Evolutionary conservation across 2,329 filamentous ascomycete species (phyloP).

Genomic region (Diplocarpon mali): DNA sequence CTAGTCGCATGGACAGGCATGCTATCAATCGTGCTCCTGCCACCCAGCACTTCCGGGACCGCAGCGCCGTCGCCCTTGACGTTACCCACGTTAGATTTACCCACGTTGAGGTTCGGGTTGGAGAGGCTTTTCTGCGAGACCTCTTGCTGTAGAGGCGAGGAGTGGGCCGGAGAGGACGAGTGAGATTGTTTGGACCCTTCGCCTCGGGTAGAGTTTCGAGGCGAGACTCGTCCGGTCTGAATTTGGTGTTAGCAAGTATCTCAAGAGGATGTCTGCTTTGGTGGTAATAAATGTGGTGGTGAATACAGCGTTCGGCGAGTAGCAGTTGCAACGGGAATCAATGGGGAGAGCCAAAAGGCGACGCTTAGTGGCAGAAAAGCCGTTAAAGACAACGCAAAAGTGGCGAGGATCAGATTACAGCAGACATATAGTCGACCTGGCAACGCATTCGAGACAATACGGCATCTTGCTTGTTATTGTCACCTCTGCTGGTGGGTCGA

Average conservation of each 20-base stretch:
- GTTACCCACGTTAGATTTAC: conserved; percentile 2
- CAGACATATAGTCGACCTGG: not conserved
- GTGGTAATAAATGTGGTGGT: not conserved
- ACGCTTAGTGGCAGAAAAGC: too few species aligned
- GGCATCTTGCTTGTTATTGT: conserved; percentile 16
- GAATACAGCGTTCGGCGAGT: conserved; percentile 3
- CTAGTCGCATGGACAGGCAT: conserved; percentile 20
- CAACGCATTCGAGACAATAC: conserved; percentile 11
- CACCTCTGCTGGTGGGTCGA: conserved; percentile 1
- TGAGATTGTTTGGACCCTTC: conserved; percentile 11
- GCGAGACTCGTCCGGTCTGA: conserved; percentile 20
- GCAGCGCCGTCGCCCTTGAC: conserved; percentile 14
- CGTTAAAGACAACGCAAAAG: not conserved
- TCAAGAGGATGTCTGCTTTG: not conserved
- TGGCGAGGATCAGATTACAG: not conserved
- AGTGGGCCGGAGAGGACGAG: conserved; percentile 27
- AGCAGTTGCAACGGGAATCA: not conserved
- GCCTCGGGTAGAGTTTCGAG: conserved; percentile 14
- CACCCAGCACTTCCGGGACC: conserved; percentile 13
- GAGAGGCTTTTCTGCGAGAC: conserved; percentile 5
- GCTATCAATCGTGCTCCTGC: conserved; percentile 18
- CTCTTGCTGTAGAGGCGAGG: conserved; percentile 37
- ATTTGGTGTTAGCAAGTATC: not conserved
- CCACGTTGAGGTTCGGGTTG: conserved; percentile 14
- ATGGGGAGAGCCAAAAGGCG: too few species aligned